Evolutionary conservation across 2,329 filamentous ascomycete species (phyloP).

Genomic region (Curvularia sp.): DNA sequence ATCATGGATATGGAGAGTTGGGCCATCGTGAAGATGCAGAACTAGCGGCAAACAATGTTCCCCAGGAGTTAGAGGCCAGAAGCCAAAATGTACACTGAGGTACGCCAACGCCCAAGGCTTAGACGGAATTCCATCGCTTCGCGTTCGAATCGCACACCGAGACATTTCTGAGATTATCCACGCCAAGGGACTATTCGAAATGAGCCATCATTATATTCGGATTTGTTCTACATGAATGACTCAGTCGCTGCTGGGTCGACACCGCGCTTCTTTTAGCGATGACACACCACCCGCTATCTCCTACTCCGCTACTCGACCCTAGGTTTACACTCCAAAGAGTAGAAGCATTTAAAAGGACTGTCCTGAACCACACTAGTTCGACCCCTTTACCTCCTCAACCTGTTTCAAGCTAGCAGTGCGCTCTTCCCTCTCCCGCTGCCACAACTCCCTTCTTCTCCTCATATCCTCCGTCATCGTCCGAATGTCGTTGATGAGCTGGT

Average conservation of each 20-base stretch:
- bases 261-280: background rate
- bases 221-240: background rate
- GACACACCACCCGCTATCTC: background rate
- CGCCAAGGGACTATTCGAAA: background rate
- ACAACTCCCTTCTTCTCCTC: conserved; percentile 9
- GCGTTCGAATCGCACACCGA: background rate
- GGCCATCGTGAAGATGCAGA: background rate
- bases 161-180: background rate
- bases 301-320: background rate
- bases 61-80: background rate
- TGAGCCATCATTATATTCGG: background rate
- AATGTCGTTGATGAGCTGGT: conserved; percentile 12
- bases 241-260: background rate
- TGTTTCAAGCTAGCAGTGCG: background rate
- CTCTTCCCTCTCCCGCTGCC: conserved; percentile 12
- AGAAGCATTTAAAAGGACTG: background rate
- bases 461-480: conserved; percentile 15
- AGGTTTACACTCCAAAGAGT: background rate
- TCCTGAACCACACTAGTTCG: no score
- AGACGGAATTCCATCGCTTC: background rate
- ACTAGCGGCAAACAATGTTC: background rate
- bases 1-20: background rate
- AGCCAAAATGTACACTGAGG: background rate
- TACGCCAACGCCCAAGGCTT: background rate
- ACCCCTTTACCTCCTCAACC: background rate